Base-by-base conservation (phyloP, 179 eudicot species). In the Beta macrorhiza region DNA sequence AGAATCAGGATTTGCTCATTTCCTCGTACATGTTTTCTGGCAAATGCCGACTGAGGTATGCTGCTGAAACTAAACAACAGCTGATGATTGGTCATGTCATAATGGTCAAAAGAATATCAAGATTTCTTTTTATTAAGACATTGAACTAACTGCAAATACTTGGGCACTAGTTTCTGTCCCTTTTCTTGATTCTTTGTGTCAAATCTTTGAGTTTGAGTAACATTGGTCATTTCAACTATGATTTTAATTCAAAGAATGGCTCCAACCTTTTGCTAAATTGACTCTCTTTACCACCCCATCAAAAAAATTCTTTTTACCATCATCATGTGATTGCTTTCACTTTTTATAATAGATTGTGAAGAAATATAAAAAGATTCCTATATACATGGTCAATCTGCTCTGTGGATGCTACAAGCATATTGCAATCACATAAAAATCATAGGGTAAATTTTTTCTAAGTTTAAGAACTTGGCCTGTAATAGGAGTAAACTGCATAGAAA, bases 391-490 rank as follows among this genome's bases (percentile, higher is more conserved):
- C 1, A 9, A 2, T 63, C 37, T 8, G 37, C 32, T 63, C 0
- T 8, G 7, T 20, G 14, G 32, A n/a, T n/a, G n/a, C n/a, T 63
- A 22, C 32, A 63, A 8, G 14, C 67, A 20, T 63, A 10, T 63
- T 22, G 32, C 17, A 32, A 10, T 63, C 67, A 63, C 11, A 63
- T 2, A 58, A 10, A 63, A 63, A 9, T 10, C 12, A 62, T 25
- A 25, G 29, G 13, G 20, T 7, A 25, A 25, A 0, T 3, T 5
- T 6, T 68, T 68, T 29, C 47, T 67, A 15, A 71, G 16, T 11
- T 71, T 72, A 72, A 5, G 49, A 49, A 16, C 14, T 20, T 37
- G 83, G 83, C 22, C 22, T 49, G 85, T 80, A 76, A 55, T 68
- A 83, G 25, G 25, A 25, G 25, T 25, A 25, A 25, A 25, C 25